Evolutionary conservation across 495 filamentous ascomycete species (phyloP).

Genomic region (Melanomma pulvis-pyrius): DNA sequence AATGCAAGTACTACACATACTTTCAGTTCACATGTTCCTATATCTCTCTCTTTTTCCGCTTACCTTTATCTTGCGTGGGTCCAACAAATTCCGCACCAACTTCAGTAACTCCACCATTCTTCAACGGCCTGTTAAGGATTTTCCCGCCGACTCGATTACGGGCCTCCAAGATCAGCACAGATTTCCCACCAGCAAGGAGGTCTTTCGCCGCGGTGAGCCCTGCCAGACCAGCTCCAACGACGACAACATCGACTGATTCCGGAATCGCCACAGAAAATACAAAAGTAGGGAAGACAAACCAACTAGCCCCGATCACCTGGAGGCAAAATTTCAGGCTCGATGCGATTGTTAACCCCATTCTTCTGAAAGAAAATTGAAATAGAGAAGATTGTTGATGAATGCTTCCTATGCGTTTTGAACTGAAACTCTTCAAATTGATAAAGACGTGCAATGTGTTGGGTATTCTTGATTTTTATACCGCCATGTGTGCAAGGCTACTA

Average conservation of each 20-base stretch:
- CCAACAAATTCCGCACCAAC: constrained; percentile 8
- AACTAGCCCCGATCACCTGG: background rate
- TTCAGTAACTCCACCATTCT: constrained; percentile 8
- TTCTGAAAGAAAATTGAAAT: background rate
- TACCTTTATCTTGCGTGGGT: constrained; percentile 5
- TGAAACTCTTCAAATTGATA: too few relatives aligned
- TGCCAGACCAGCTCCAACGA: background rate
- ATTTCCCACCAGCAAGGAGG: background rate
- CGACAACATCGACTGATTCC: background rate
- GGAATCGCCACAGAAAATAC: background rate
- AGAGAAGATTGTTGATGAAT: background rate
- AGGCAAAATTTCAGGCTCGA: background rate
- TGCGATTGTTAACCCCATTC: background rate
- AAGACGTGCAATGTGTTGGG: too few relatives aligned
- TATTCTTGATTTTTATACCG: too few relatives aligned
- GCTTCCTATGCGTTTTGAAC: too few relatives aligned
- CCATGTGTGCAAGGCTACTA: too few relatives aligned
- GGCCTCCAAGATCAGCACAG: constrained; percentile 9
- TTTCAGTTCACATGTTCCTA: background rate
- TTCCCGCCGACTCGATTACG: constrained; percentile 4
- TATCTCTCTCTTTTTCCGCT: background rate
- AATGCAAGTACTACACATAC: background rate
- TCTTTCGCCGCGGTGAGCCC: background rate
- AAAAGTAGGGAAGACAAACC: background rate
- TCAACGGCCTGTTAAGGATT: constrained; percentile 1